Conservation (phyloP, 345 rosid species). For the Eucalyptus coolabah region DNA sequence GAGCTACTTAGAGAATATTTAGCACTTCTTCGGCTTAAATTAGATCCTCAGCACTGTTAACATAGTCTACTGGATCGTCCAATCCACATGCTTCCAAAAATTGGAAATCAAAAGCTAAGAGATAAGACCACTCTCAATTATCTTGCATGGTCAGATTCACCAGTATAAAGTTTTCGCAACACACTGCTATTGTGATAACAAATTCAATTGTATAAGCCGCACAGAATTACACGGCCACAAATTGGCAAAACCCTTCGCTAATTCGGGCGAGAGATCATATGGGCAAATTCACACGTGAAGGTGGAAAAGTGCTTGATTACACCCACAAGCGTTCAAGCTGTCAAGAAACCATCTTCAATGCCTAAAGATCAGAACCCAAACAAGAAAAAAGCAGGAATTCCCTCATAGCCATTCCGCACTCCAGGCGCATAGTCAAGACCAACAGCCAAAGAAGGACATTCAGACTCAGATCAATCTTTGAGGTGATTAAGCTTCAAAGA, state of each 20-base stretch:
- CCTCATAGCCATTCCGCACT: neutral
- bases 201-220: neutral
- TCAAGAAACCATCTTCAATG: neutral
- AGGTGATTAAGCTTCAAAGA: neutral
- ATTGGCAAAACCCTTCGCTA: neutral
- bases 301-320: neutral
- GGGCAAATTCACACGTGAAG: neutral
- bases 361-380: neutral
- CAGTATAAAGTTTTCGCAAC: accelerated
- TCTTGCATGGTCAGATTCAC: neutral
- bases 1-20: neutral
- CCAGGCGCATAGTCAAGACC: neutral
- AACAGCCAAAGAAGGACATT: neutral
- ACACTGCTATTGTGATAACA: neutral
- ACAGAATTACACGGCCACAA: neutral
- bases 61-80: neutral
- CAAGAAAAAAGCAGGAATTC: neutral
- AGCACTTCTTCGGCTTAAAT: neutral
- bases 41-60: neutral
- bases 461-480: neutral
- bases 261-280: neutral
- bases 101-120: neutral
- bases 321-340: neutral
- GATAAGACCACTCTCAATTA: neutral
- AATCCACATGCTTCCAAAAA: neutral